phyloP scores from a whole-genome alignment of 2,329 filamentous ascomycete species.

The Hypomyces perniciosus region DNA sequence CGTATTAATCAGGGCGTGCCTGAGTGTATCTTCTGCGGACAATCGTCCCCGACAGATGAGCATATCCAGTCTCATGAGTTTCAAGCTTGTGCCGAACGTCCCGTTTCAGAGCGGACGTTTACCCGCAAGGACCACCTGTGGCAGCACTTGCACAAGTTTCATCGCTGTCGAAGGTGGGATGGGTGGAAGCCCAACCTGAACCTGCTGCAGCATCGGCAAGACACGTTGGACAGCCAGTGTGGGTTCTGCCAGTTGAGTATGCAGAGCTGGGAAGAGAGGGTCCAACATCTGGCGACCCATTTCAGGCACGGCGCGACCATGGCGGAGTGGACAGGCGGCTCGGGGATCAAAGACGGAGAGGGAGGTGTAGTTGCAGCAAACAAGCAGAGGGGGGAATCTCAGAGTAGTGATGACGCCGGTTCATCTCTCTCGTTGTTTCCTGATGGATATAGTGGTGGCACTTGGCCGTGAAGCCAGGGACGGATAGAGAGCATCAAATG shows the following conservation, averaged over 20 bases:
- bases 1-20: conserved; percentile 40
- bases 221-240: conserved; percentile 20
- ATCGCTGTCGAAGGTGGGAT: conserved; percentile 38
- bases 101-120: conserved; percentile 36
- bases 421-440: neutral
- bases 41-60: conserved; percentile 25
- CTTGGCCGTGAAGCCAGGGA: too few species aligned
- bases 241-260: conserved; percentile 35
- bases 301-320: conserved; percentile 37
- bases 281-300: conserved; percentile 36
- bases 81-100: conserved; percentile 44
- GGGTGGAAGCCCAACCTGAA: conserved; percentile 42
- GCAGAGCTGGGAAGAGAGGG: conserved; percentile 31
- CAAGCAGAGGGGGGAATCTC: neutral
- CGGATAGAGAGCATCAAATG: neutral
- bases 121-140: conserved; percentile 37
- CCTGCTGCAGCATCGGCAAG: conserved; percentile 26
- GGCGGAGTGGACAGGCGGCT: conserved; percentile 39
- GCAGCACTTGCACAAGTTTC: conserved; percentile 38
- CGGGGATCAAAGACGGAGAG: conserved; percentile 31
- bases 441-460: neutral
- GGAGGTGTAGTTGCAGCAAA: neutral
- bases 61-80: conserved; percentile 37
- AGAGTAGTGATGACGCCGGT: conserved; percentile 6
- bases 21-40: conserved; percentile 35